These are phyloP conservation scores for Ogataea hybrid DNA, from an alignment of 1,139 yeast genomes.

Conservation along the genomic window DNA sequence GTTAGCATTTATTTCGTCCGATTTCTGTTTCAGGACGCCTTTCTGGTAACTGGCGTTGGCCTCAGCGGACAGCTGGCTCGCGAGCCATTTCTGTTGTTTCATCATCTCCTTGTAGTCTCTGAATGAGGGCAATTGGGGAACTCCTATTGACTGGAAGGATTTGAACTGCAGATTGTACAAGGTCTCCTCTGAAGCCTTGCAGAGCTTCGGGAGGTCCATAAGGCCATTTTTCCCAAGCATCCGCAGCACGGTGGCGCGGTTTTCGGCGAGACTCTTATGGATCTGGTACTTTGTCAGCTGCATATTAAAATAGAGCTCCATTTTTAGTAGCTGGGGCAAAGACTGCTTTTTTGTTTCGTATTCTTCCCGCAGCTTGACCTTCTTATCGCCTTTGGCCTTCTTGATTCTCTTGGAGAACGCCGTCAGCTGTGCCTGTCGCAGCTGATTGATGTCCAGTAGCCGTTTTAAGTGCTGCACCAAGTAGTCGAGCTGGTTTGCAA, in stretches of 20 bases:
- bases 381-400: constrained; percentile 46
- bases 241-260: constrained; percentile 23
- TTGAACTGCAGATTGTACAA: constrained; percentile 73
- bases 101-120: constrained; percentile 25
- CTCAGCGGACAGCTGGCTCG: constrained; percentile 10
- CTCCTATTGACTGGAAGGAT: constrained; percentile 80
- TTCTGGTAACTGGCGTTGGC: constrained; percentile 16
- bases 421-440: constrained; percentile 42
- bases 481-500: constrained; percentile 50
- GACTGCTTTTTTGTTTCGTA: constrained; percentile 17
- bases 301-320: constrained; percentile 16
- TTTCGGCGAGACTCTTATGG: constrained; percentile 19
- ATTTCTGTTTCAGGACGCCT: constrained; percentile 13
- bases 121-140: constrained; percentile 62
- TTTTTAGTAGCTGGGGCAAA: constrained; percentile 9
- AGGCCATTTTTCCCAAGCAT: constrained; percentile 22
- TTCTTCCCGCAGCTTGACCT: constrained; percentile 35
- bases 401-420: constrained; percentile 45
- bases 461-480: constrained; percentile 49
- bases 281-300: constrained; percentile 14
- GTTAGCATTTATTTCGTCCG: constrained; percentile 11
- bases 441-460: constrained; percentile 38
- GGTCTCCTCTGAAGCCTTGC: constrained; percentile 38
- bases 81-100: constrained; percentile 13
- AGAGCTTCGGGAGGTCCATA: constrained; percentile 27